Evolutionary conservation across 441 rosid genomes (phyloP).

Genomic region (Croton laevigatus): DNA sequence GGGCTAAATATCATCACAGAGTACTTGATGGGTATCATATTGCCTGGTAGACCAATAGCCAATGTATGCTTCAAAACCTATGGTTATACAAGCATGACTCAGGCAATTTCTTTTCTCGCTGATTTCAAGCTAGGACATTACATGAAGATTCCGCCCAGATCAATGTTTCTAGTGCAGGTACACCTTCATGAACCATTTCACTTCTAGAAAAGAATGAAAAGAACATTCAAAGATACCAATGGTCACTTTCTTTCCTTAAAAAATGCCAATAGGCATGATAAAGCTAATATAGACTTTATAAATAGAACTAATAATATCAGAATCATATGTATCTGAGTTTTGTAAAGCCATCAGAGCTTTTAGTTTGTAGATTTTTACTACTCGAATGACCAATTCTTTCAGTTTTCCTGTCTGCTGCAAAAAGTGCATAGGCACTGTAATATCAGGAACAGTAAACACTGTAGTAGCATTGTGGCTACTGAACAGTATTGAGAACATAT

Average conservation of each 20-base stretch:
- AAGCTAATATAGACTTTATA: neutral
- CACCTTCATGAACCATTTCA: neutral
- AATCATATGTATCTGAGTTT: neutral
- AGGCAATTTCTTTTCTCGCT: slow-evolving; percentile 50
- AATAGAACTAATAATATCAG: neutral
- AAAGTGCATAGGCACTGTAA: slow-evolving; percentile 55
- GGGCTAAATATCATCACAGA: slow-evolving; percentile 60
- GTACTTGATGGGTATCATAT: slow-evolving; percentile 48
- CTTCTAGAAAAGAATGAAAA: neutral
- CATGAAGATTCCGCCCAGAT: slow-evolving; percentile 67
- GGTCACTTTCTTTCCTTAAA: neutral
- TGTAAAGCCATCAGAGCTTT: neutral
- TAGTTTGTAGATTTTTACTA: neutral
- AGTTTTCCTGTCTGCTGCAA: neutral
- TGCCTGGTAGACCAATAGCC: slow-evolving; percentile 56
- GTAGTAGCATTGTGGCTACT: slow-evolving; percentile 71
- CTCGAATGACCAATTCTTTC: neutral
- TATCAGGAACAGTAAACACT: slow-evolving; percentile 58
- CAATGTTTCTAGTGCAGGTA: slow-evolving; percentile 65
- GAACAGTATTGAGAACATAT: slow-evolving; percentile 52
- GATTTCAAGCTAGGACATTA: slow-evolving; percentile 69
- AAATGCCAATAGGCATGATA: neutral
- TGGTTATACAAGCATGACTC: slow-evolving; percentile 62
- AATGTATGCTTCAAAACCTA: slow-evolving; percentile 62
- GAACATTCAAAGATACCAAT: neutral